Percentiles rank a stretch among this genome's conserved stretches.
These are phyloP conservation scores for Pseudohalonectria lignicola DNA, from an alignment of 2,329 filamentous ascomycete genomes.

Conservation along the genomic window DNA sequence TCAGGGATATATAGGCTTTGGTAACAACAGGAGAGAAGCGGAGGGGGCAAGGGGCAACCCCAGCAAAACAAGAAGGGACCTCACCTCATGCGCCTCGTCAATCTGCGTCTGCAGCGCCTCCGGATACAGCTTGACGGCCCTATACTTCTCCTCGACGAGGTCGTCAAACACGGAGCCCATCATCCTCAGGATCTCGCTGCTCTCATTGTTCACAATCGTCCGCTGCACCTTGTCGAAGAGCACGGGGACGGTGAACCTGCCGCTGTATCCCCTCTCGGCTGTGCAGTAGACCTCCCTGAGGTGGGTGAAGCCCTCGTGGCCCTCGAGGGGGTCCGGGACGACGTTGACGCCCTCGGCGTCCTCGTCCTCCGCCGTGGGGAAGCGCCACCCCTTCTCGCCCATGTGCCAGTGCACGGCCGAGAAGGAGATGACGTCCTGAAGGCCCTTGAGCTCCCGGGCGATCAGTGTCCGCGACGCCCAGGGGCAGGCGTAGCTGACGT, in stretches of 20 bases:
- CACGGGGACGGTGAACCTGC: constrained; percentile 79
- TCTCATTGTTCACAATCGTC: constrained; percentile 84
- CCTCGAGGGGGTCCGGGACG: constrained; percentile 56
- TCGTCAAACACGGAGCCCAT: constrained; percentile 73
- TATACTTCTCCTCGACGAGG: constrained; percentile 48
- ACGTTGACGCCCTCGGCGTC: constrained; percentile 49
- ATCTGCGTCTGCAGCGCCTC: constrained; percentile 52
- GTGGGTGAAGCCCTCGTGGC: constrained; percentile 57
- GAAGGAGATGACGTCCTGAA: constrained; percentile 70
- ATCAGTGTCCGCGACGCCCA: constrained; percentile 90
- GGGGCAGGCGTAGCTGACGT: constrained; percentile 86
- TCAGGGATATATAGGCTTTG: no score
- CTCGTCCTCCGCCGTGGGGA: constrained; percentile 51
- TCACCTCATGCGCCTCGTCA: constrained; percentile 54
- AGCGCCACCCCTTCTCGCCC: constrained; percentile 65
- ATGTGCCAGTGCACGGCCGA: constrained; percentile 94
- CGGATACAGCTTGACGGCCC: constrained; percentile 57
- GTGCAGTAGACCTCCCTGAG: constrained; percentile 73
- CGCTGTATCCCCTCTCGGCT: constrained; percentile 58
- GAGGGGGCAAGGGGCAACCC: no score
- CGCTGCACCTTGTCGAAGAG: constrained; percentile 69
- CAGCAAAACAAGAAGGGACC: no score
- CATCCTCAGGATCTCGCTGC: constrained; percentile 87
- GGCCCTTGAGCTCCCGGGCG: constrained; percentile 78
- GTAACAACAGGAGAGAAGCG: no score